Conservation (phyloP, 495 filamentous ascomycete species). For the Talaromyces proteolyticus region DNA sequence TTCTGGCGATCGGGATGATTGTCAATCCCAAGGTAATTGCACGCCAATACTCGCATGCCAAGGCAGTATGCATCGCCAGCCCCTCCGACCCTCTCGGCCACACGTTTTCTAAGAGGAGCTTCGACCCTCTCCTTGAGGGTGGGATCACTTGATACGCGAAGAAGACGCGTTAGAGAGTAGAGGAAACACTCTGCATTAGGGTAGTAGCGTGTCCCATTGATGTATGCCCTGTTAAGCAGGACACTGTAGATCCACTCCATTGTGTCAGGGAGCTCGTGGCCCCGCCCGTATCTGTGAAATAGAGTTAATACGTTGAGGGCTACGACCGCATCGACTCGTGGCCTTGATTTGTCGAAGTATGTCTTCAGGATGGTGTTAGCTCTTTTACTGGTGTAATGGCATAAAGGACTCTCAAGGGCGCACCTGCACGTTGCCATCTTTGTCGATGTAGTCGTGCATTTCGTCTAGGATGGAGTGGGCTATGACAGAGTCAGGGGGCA, state of each 20-base stretch:
- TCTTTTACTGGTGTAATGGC: too few species aligned
- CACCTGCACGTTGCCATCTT: constrained; percentile 11
- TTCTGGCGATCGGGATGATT: constrained; percentile 71
- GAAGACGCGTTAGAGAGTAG: constrained; percentile 10
- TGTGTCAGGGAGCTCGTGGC: constrained; percentile 33
- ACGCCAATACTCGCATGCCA: constrained; percentile 12
- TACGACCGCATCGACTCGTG: constrained; percentile 15
- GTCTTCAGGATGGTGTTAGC: too few species aligned
- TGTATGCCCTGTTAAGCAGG: constrained; percentile 13
- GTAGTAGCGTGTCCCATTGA: constrained; percentile 19
- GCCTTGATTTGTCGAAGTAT: constrained; percentile 11
- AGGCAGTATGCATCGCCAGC: constrained; percentile 9
- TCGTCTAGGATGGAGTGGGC: constrained; percentile 13
- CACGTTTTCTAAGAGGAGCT: constrained; percentile 5
- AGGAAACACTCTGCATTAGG: constrained; percentile 14
- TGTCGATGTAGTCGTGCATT: constrained; percentile 10
- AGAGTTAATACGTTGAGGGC: constrained; percentile 13
- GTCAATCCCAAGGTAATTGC: constrained; percentile 6
- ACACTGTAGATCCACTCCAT: constrained; percentile 17
- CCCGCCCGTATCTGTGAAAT: constrained; percentile 13
- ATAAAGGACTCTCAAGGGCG: constrained; percentile 9
- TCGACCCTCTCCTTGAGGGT: constrained; percentile 1
- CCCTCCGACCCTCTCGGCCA: constrained; percentile 10
- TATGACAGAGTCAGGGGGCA: background rate
- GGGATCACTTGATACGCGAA: background rate